A percentile compares a stretch with the other conserved stretches of the same genome.
Evolutionary conservation across 2,329 filamentous ascomycete species (phyloP).

Genomic region (Aspergillus alliaceus): DNA sequence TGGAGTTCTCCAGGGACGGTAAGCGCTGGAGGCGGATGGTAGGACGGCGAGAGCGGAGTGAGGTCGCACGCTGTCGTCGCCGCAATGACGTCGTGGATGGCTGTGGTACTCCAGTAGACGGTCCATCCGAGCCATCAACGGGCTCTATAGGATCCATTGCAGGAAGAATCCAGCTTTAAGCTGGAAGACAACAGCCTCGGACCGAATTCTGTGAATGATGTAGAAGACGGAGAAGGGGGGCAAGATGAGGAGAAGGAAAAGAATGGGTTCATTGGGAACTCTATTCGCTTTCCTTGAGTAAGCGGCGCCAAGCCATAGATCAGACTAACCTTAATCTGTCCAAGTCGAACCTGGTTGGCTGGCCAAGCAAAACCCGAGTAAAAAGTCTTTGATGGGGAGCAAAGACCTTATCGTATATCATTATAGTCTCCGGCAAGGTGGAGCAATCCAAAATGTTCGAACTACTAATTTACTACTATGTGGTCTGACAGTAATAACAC

Average conservation of each 20-base stretch:
- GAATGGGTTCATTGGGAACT: background rate
- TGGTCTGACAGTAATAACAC: too few species aligned
- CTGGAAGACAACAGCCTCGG: background rate
- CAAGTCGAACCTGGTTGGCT: background rate
- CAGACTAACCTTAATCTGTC: conserved; percentile 2
- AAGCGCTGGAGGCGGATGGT: conserved; percentile 31
- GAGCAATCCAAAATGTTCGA: too few species aligned
- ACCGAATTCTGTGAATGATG: background rate
- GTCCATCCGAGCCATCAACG: conserved; percentile 21
- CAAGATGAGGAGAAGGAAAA: background rate
- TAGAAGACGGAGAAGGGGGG: conserved; percentile 2
- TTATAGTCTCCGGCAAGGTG: too few species aligned
- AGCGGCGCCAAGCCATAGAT: background rate
- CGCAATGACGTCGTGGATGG: conserved; percentile 20
- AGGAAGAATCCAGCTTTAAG: background rate
- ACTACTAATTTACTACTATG: too few species aligned
- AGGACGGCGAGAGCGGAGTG: conserved; percentile 29
- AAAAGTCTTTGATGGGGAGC: too few species aligned
- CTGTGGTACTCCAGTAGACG: conserved; percentile 9
- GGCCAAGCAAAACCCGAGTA: too few species aligned
- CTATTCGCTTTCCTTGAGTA: background rate
- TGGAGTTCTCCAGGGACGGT: conserved; percentile 14
- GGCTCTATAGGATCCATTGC: conserved; percentile 42
- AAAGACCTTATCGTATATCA: too few species aligned
- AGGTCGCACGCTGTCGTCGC: conserved; percentile 23